phyloP scores from a whole-genome alignment of 768 basidiomycete species.

The Polyporus arcularius region DNA sequence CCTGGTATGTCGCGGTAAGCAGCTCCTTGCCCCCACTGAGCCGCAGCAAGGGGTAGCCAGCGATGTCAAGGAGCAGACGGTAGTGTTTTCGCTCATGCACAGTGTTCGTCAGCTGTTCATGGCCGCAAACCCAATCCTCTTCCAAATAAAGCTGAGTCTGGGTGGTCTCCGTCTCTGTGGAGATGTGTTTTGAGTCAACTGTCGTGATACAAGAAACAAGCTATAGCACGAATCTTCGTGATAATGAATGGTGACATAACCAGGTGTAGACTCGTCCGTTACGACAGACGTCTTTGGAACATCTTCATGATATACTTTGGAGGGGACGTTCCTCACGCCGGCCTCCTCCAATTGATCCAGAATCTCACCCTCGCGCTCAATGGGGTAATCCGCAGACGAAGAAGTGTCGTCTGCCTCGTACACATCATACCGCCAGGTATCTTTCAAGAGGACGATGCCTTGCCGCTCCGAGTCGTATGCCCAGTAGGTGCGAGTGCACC shows the following conservation, averaged over 20 bases:
- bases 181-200: no score
- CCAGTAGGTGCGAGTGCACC: conserved; percentile 13
- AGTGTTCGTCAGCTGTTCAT: background rate
- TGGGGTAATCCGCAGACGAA: background rate
- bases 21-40: conserved; percentile 1
- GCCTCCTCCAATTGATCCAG: background rate
- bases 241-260: no score
- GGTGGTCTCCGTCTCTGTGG: background rate
- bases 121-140: background rate
- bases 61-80: background rate
- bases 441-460: conserved; percentile 8
- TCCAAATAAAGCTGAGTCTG: background rate
- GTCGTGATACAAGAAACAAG: no score
- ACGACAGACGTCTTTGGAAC: background rate
- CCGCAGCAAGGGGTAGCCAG: background rate
- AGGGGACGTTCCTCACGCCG: background rate
- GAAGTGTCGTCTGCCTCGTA: background rate
- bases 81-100: background rate
- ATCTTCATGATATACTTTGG: conserved; percentile 3
- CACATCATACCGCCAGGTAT: conserved; percentile 8
- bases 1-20: background rate
- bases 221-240: no score
- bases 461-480: background rate
- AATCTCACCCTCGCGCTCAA: conserved; percentile 1
- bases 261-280: background rate